phyloP scores from a whole-genome alignment of 2,329 filamentous ascomycete species.

The Hypoxylon sp. region DNA sequence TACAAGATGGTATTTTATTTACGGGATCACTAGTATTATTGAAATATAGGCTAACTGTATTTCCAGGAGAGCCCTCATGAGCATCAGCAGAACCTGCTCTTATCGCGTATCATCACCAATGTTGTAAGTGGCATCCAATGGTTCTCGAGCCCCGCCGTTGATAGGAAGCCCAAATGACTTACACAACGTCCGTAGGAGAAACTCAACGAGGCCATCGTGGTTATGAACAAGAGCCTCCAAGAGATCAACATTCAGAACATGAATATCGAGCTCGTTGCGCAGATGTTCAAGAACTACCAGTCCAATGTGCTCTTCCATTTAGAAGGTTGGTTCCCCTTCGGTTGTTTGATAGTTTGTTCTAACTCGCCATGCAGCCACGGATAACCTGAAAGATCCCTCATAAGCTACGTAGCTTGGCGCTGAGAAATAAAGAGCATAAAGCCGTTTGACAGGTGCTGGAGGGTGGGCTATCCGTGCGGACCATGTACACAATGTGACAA shows the following conservation, averaged over 20 bases:
- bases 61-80: constrained; percentile 94
- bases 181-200: constrained; percentile 78
- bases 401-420: constrained; percentile 55
- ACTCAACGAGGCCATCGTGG: constrained; percentile 92
- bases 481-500: constrained; percentile 1
- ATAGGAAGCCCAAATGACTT: constrained; percentile 19
- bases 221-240: constrained; percentile 94
- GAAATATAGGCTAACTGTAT: constrained; percentile 30
- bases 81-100: constrained; percentile 93
- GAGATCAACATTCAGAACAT: constrained; percentile 99
- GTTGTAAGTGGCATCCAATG: constrained; percentile 75
- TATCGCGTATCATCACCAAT: constrained; percentile 97
- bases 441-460: neutral
- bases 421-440: neutral
- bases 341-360: neutral
- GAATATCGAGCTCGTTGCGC: constrained; percentile 97
- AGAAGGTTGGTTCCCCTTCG: constrained; percentile 75
- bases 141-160: constrained; percentile 32
- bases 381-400: constrained; percentile 83
- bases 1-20: constrained; percentile 47
- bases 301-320: constrained; percentile 97
- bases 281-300: constrained; percentile 99
- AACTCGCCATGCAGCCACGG: constrained; percentile 73
- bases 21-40: neutral
- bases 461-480: neutral